Base-by-base conservation (phyloP, 306 rosid genomes). In the Quercus agrifolia region DNA sequence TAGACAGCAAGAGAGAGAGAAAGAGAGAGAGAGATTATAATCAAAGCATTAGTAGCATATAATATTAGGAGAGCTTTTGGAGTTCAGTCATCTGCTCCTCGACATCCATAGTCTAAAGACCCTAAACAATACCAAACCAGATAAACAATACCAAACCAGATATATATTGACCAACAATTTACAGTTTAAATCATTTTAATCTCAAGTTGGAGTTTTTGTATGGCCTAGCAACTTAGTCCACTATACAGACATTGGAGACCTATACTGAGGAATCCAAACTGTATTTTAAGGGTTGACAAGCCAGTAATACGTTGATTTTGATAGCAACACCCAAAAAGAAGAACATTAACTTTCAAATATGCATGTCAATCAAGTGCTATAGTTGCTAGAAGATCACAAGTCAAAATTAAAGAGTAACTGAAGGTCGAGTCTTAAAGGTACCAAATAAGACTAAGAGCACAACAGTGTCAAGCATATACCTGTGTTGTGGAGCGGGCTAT, bases 401-500 rank as follows among this genome's bases (percentile, higher is more conserved):
- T 17, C 18, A 64, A 64, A 64, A 11, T 4, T 15, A 18, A 64
- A 6, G 11, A 64, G 44, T 5, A 30, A 15, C 70, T 31, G 9
- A 38, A 41, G 19, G 25, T 38, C 10, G 8, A 35, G 2, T 15
- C 12, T 49, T 56, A 73, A 58, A 81, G 73, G 56, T 55, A 41
- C 52, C 56, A 69, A 7, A 38, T 31, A 44, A 76, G 72, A 56
- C 67, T 63, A 62, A 30, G 69, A 19, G 59, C 58, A 54, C 9
- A 8, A 14, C 13, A 59, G 25, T 28, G 70, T 56, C 19, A 56
- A 46, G 80, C 57, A 35, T 12, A 15, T 86, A 92, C 99, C 99
- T 94, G 99, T 20, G 88, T 68, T 62, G 99, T 91, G 19, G 85
- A 14, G 59, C 97, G 92, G 84, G 99, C 99, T 75, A 94, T 94